Conservation (phyloP, 345 rosid species). For the Mallotus nudiflorus region DNA sequence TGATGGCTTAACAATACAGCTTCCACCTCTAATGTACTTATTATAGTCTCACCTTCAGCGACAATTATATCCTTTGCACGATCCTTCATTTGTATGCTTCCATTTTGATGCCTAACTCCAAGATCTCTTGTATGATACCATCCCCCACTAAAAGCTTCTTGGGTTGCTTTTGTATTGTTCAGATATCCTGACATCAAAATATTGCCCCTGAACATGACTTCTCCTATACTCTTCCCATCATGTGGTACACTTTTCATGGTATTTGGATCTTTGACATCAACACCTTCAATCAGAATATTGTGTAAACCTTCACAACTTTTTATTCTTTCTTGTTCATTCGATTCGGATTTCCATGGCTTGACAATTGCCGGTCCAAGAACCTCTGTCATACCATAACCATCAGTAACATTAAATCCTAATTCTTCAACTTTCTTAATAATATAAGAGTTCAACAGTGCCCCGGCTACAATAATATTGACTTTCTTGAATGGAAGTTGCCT, state of each 20-base stretch:
- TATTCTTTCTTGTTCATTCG: slow-evolving; percentile 1
- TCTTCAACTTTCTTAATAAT: slow-evolving; percentile 33
- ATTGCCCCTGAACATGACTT: slow-evolving; percentile 54
- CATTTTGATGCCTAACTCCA: slow-evolving; percentile 48
- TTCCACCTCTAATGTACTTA: slow-evolving; percentile 55
- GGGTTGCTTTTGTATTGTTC: slow-evolving; percentile 42
- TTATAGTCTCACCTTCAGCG: slow-evolving; percentile 27
- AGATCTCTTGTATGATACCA: slow-evolving; percentile 69
- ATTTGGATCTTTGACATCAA: slow-evolving; percentile 55
- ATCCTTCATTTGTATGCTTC: slow-evolving; percentile 59
- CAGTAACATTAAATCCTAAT: slow-evolving; percentile 43
- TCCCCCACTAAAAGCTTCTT: slow-evolving; percentile 50
- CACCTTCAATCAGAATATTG: slow-evolving; percentile 35
- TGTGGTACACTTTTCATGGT: slow-evolving; percentile 48
- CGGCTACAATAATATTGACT: slow-evolving; percentile 44
- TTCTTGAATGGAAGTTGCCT: slow-evolving; percentile 12
- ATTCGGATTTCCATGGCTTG: slow-evolving; percentile 34
- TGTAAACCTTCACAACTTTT: slow-evolving; percentile 30
- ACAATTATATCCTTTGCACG: slow-evolving; percentile 43
- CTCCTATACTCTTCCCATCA: slow-evolving; percentile 64
- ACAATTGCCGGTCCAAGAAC: slow-evolving; percentile 47
- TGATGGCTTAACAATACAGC: slow-evolving; percentile 40
- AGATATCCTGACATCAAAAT: slow-evolving; percentile 62
- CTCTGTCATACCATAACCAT: slow-evolving; percentile 66
- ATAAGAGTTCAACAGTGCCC: slow-evolving; percentile 26